Percentiles rank a stretch among this genome's conserved stretches.
phyloP scores from a whole-genome alignment of 2,329 filamentous ascomycete genomes.

The Cladosporium sp. region DNA sequence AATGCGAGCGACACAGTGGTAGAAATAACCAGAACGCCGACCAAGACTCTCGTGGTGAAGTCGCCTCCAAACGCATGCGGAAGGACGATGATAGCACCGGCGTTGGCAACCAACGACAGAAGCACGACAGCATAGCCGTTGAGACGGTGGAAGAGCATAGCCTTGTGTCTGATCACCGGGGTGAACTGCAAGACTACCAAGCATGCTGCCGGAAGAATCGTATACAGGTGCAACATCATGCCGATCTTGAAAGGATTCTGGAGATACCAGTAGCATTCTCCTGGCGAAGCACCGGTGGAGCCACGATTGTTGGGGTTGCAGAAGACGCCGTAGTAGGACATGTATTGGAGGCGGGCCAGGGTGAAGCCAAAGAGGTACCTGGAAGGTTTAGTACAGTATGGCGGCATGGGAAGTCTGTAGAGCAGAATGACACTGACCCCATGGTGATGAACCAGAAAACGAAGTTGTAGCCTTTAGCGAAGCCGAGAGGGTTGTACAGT shows the following conservation, averaged over 20 bases:
- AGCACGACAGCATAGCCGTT: conserved; percentile 57
- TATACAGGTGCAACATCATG: conserved; percentile 44
- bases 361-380: conserved; percentile 30
- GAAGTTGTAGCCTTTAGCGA: conserved; percentile 59
- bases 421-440: not conserved
- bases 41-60: conserved; percentile 48
- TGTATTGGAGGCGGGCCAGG: conserved; percentile 6
- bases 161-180: conserved; percentile 46
- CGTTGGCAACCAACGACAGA: conserved; percentile 47
- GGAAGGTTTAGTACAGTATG: conserved; percentile 30
- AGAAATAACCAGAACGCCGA: conserved; percentile 46
- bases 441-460: conserved; percentile 42
- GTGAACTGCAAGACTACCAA: conserved; percentile 43
- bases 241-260: conserved; percentile 38
- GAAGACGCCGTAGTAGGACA: conserved; percentile 11
- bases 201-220: conserved; percentile 39
- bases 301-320: conserved; percentile 11
- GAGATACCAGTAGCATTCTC: conserved; percentile 44
- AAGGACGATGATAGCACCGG: conserved; percentile 54
- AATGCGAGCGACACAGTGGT: conserved; percentile 47
- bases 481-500: conserved; percentile 53
- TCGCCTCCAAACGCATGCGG: conserved; percentile 55
- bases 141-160: conserved; percentile 58
- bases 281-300: conserved; percentile 27
- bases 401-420: conserved; percentile 1